Percentiles rank a stretch among this genome's conserved stretches.
Conservation (phyloP, 345 rosid genomes). For the Acer saccharum region DNA sequence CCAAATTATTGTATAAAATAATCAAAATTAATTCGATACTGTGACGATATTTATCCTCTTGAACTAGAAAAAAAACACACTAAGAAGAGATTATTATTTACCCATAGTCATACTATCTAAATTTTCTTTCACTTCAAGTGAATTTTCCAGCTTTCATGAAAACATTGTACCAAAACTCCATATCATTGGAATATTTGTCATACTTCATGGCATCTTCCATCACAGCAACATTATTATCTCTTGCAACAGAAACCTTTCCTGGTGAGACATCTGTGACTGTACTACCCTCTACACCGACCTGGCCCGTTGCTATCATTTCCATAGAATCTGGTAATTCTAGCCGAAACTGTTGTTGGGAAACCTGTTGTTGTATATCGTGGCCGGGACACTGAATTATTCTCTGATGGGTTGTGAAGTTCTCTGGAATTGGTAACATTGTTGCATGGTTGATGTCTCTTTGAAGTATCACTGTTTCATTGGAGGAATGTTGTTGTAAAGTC, state of each 20-base stretch:
- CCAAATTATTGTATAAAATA: neutral
- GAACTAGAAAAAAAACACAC: neutral
- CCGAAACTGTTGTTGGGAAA: neutral
- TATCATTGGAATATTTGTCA: neutral
- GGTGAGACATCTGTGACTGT: neutral
- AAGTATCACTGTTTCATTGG: neutral
- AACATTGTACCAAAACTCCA: conserved; percentile 26
- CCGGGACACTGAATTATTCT: neutral
- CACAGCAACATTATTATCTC: neutral
- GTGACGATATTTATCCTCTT: neutral
- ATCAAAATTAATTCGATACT: neutral
- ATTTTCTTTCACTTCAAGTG: conserved; percentile 9
- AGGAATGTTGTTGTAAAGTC: neutral
- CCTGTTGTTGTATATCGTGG: neutral
- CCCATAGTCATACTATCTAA: neutral
- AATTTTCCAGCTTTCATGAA: conserved; percentile 22
- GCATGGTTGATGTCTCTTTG: neutral
- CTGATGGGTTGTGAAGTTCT: conserved; percentile 1
- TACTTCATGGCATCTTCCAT: conserved; percentile 7
- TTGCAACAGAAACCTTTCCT: neutral
- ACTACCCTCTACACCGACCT: neutral
- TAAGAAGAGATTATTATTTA: neutral
- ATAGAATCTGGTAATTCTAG: neutral
- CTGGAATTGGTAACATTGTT: neutral
- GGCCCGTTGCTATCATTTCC: neutral